Evolutionary conservation across 169 alveolate genomes (phyloP), one percentile per base, ranked within the genome.

Genomic region (Babesia caballi): DNA sequence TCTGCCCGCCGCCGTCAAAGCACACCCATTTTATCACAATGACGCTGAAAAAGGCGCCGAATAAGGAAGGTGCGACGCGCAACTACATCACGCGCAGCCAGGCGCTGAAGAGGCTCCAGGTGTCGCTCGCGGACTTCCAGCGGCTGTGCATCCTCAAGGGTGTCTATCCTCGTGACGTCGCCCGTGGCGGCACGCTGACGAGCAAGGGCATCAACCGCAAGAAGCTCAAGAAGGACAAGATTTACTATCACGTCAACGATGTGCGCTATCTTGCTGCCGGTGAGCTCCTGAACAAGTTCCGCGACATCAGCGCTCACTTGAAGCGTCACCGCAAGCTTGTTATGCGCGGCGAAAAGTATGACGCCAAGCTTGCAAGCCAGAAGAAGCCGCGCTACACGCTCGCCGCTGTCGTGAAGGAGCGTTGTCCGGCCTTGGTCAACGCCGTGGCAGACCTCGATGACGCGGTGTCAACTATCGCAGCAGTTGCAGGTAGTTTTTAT

Each of bases 111-210:
- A 69, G 51, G 63, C 74, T 81, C 19, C 88, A 81, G 56, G 84
- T 81, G 42, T 81, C 88, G 23, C 84, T 81, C 27, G 47, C 91
- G 50, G 98, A 96, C 67, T 98, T 98, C 83, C 96, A 98, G 69
- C 83, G 98, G 57, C 90, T 97, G 11, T 98, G 99, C 84, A 98
- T 98, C 53, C 86, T 98, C 68, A 98, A 98, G 85, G 99, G 99
- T 17, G 94, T 98, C 41, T 98, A 95, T 70, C 99, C 99, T 15
- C 88, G 99, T 58, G 99, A 98, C 59, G 99, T 99, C 49, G 82
- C 83, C 88, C 93, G 96, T 92, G 95, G 96, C 95, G 94, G 91
- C 89, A 78, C 56, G 63, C 57, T 84, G 40, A 81, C 90, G 33
- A 53, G 80, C 82, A 84, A 68, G 47, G 93, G 96, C 47, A 59